phyloP scores from a whole-genome alignment of 2,329 filamentous ascomycete genomes.

The Monosporascus sp. region DNA sequence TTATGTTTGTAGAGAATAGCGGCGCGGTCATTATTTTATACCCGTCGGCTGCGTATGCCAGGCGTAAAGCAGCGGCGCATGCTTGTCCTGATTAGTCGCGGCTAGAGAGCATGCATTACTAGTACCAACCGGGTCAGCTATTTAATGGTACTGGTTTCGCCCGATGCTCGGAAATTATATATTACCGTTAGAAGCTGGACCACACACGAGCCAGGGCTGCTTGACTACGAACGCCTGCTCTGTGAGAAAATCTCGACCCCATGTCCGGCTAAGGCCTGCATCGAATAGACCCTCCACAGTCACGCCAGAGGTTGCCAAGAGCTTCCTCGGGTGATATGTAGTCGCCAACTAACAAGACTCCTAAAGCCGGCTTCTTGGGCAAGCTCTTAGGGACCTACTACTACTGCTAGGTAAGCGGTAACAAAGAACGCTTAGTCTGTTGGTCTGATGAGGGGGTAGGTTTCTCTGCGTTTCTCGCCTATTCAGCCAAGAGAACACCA shows the following conservation, averaged over 20 bases:
- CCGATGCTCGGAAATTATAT: constrained; percentile 15
- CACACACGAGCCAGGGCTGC: not conserved
- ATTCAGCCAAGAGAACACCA: not conserved
- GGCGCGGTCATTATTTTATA: too few relatives aligned
- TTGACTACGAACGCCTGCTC: constrained; percentile 2
- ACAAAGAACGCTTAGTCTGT: too few relatives aligned
- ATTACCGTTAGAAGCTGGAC: constrained; percentile 2
- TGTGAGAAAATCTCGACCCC: constrained; percentile 3
- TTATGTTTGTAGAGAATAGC: not conserved
- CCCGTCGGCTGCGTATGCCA: too few relatives aligned
- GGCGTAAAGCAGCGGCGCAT: too few relatives aligned
- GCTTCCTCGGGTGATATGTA: too few relatives aligned
- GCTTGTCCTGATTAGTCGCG: too few relatives aligned
- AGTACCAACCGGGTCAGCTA: too few relatives aligned
- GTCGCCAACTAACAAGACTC: too few relatives aligned
- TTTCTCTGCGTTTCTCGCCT: not conserved
- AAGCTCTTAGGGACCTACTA: not conserved
- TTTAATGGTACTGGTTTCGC: not conserved
- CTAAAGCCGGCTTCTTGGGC: not conserved
- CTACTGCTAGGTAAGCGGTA: too few relatives aligned
- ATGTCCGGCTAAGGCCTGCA: not conserved
- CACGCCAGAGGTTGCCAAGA: too few relatives aligned
- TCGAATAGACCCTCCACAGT: not conserved
- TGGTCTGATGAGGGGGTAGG: too few relatives aligned
- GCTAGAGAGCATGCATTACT: too few relatives aligned